Evolutionary conservation across 2,329 filamentous ascomycete species (phyloP), one percentile per base, ranked within the genome.

Genomic region (Microdochium bolleyi): DNA sequence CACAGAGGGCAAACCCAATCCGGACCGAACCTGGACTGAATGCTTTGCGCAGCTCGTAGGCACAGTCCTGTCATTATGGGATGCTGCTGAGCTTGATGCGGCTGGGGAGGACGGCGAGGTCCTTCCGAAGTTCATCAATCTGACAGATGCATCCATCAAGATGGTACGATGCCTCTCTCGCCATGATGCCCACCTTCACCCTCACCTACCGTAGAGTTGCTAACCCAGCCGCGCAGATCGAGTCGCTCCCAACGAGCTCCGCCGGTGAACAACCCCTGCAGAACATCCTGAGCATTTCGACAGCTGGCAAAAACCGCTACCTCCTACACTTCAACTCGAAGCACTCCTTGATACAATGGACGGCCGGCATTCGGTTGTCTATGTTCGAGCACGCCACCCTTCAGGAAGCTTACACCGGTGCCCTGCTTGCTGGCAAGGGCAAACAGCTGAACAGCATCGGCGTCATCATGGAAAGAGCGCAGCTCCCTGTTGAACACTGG

Each of bases 1-100:
- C 54, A 24, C 68, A 96, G 91, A 92, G 70, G 94, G 94, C 50
- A 85, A 87, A 57, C 88, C 91, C 11, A 95, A 92, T 65, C 71
- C 80, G 44, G 92, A 96, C 69, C 80, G 94, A 61, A 89, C 84
- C 58, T 99, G 94, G 94, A 88, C 88, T 37, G 94, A 99, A 75
- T 96, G 90, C 70, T 99, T 97, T 71, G 92, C 92, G 46, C 94
- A 97, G 67, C 83, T 99, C 16, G 90, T 96, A 19, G 94, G 94
- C 58, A 97, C 94, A 1, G 89, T 97, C 16, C 74, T 99, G 53
- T 96, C 94, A 7, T 74, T 97, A 50, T 99, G 94, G 94, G 92
- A 99, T 70, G 92, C 92, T 24, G 85, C 88, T 58, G 91, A 94
- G 67, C 78, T 97, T 54, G 94, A 99, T 72, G 84, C 84, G 38